Base-by-base conservation (phyloP, 768 basidiomycete genomes). In the Boletus sensibilis region DNA sequence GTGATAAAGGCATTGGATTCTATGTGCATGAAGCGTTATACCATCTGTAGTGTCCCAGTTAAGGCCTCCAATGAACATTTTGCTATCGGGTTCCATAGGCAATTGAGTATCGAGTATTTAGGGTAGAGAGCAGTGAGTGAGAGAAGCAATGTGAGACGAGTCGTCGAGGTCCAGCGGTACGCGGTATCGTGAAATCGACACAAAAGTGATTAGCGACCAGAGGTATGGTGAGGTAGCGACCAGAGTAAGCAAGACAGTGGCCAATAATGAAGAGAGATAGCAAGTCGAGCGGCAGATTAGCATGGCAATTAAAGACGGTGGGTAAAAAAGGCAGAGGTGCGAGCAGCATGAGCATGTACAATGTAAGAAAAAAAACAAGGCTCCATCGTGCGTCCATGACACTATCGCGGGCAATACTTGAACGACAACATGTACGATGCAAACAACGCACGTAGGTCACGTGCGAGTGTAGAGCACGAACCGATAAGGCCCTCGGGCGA, bases 1-100 rank as follows among this genome's bases (percentile, higher is more conserved):
- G 67, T 59, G 62, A 58, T 8, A 51, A 63, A 57, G 29, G 60
- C 2, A 53, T 63, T 62, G 40, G 39, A 63, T 70, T 66, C 58
- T 53, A 61, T 61, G 58, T 57, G 61, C 61, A 57, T 59, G 61
- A 39, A 67, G 65, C 27, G 65, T 64, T 73, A 78, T 80, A 92
- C 91, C 91, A 79, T 92, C 91, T 76, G 87, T 89, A 68, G 91
- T 93, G 69, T 92, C 90, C 91, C 91, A 93, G 77, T 87, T 92
- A 62, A 93, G 80, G 67, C 91, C 91, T 64, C 91, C 91, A 72
- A 93, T 86, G 78, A 93, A 93, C 81, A 93, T 86, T 81, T 93
- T 93, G 74, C 91, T 92, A 82, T 67, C 67, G 61, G 68, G 60
- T 68, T 62, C 63, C 63, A 56, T 65, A 72, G 63, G 62, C 63